phyloP scores from a whole-genome alignment of 306 rosid genomes.

The Hippophae gyantsensis region DNA sequence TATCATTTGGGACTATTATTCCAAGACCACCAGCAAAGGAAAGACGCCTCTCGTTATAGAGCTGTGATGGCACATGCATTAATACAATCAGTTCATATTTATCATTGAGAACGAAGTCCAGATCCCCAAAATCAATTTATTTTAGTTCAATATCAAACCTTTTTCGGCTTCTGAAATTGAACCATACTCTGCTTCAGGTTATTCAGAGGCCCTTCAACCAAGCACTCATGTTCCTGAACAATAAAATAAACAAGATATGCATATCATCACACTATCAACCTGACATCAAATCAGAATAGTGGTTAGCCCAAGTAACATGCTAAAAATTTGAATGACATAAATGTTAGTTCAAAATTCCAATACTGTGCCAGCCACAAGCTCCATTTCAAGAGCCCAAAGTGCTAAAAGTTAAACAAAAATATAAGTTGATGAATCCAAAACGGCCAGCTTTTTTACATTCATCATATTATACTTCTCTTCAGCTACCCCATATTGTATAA shows the following conservation, averaged over 20 bases:
- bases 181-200: conserved; percentile 99
- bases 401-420: too few relatives aligned
- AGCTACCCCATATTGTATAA: too few relatives aligned
- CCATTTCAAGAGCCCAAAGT: too few relatives aligned
- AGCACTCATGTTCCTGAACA: conserved; percentile 85
- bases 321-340: too few relatives aligned
- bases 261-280: conserved; percentile 1
- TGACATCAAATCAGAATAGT: neutral
- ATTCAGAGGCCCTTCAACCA: conserved; percentile 96
- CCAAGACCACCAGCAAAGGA: conserved; percentile 93
- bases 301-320: too few relatives aligned
- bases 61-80: conserved; percentile 33
- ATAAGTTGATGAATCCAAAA: too few relatives aligned
- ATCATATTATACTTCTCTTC: too few relatives aligned
- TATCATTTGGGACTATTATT: conserved; percentile 60
- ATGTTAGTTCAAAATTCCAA: too few relatives aligned
- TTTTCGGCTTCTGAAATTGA: conserved; percentile 97
- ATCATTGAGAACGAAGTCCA: neutral
- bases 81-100: conserved; percentile 3
- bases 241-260: neutral
- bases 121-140: too few relatives aligned
- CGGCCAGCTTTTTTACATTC: too few relatives aligned
- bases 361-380: too few relatives aligned
- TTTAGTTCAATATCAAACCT: conserved; percentile 33
- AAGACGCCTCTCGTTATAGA: conserved; percentile 86